Percentiles rank a stretch among this genome's conserved stretches.
Conservation (phyloP, 495 filamentous ascomycete genomes). For the Hyphodiscus hymeniophilus region DNA sequence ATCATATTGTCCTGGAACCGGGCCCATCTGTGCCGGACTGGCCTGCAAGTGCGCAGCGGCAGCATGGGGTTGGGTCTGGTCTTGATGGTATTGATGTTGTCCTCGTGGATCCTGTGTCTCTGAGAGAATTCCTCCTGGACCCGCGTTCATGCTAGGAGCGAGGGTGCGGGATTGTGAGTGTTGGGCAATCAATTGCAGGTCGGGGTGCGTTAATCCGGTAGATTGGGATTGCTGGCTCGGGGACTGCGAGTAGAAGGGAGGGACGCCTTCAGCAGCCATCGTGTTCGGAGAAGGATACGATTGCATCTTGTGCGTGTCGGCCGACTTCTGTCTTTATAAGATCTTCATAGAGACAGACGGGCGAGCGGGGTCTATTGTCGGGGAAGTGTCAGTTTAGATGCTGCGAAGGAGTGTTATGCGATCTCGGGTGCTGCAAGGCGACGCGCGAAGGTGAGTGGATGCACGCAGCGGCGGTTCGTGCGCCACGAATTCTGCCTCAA, state of each 20-base stretch:
- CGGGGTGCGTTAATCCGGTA: constrained; percentile 29
- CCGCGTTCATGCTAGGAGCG: constrained; percentile 15
- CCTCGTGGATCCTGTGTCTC: constrained; percentile 9
- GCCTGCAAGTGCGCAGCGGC: constrained; percentile 15
- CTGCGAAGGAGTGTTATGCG: constrained; percentile 7
- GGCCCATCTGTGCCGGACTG: constrained; percentile 12
- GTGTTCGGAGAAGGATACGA: constrained; percentile 17
- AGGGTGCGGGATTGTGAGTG: constrained; percentile 36
- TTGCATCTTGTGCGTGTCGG: constrained; percentile 16
- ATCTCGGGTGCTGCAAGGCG: too few relatives aligned
- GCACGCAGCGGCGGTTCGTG: too few relatives aligned
- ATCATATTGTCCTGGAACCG: constrained; percentile 13
- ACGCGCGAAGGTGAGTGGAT: too few relatives aligned
- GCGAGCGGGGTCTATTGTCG: constrained; percentile 11
- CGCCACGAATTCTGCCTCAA: constrained; percentile 15
- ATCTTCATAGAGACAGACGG: constrained; percentile 17
- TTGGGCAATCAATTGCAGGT: constrained; percentile 44
- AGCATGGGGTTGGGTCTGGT: constrained; percentile 11
- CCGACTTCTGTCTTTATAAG: constrained; percentile 1
- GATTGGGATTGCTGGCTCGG: constrained; percentile 5
- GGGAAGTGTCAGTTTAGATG: constrained; percentile 14
- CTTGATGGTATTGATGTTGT: constrained; percentile 21
- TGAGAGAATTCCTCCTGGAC: constrained; percentile 3
- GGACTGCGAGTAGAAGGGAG: constrained; percentile 18
- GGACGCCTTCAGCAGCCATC: constrained; percentile 8